Percentiles rank a stretch among this genome's conserved stretches.
Conservation (phyloP, 768 basidiomycete species). For the Psilocybe azurescens region DNA sequence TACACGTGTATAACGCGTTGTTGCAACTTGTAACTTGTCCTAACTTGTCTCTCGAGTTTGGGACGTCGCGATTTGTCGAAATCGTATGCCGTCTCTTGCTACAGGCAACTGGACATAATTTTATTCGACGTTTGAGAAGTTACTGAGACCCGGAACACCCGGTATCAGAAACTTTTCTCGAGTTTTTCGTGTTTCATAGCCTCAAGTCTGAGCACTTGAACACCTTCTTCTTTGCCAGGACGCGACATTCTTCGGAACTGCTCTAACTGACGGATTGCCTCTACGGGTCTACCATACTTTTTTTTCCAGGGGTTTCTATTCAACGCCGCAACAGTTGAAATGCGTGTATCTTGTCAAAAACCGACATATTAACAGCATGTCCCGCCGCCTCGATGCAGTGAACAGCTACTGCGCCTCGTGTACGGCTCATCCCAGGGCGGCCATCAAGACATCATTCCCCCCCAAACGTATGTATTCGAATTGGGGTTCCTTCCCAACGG, state of each 20-base stretch:
- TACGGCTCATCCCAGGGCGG: slow-evolving; percentile 12
- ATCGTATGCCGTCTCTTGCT: background rate
- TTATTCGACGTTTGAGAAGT: background rate
- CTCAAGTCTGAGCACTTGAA: slow-evolving; percentile 10
- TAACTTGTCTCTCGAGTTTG: background rate
- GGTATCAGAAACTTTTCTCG: background rate
- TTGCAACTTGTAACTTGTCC: background rate
- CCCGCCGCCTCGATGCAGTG: slow-evolving; percentile 6
- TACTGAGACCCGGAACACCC: too few species aligned
- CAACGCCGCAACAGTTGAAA: slow-evolving; percentile 5
- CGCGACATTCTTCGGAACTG: background rate
- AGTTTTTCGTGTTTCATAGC: slow-evolving; percentile 17
- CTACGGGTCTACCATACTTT: too few species aligned
- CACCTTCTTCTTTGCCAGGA: background rate
- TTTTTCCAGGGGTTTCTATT: background rate
- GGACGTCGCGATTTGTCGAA: background rate
- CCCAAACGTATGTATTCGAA: slow-evolving; percentile 7
- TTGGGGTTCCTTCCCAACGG: slow-evolving; percentile 2
- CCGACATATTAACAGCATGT: slow-evolving; percentile 7
- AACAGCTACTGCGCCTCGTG: slow-evolving; percentile 15
- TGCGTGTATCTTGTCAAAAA: slow-evolving; percentile 13
- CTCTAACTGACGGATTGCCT: too few species aligned
- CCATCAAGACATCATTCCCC: background rate
- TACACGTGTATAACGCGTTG: slow-evolving; percentile 23
- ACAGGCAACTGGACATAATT: background rate